Evolutionary conservation across 202 grass and related monocot species (phyloP).

Genomic region (Hordeum pubiflorum): DNA sequence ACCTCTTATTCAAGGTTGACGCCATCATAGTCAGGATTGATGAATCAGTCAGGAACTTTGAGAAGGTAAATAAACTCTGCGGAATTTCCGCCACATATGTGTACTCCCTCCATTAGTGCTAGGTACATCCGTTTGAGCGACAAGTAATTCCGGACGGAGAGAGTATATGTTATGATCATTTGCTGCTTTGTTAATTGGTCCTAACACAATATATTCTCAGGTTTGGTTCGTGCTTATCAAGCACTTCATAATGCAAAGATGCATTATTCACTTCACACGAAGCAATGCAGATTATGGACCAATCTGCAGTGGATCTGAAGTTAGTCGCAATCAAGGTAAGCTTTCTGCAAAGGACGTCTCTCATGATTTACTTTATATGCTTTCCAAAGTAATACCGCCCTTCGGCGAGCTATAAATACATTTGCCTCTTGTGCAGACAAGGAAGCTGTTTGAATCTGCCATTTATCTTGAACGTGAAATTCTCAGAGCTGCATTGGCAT

Average conservation of each 20-base stretch:
- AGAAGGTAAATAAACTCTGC: slow-evolving; percentile 56
- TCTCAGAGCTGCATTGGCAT: slow-evolving; percentile 64
- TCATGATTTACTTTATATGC: background rate
- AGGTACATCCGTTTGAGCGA: too few relatives aligned
- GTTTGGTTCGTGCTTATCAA: slow-evolving; percentile 65
- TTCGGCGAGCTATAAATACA: background rate
- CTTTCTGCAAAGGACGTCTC: background rate
- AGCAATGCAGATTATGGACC: slow-evolving; percentile 76
- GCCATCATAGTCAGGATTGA: slow-evolving; percentile 63
- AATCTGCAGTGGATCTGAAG: slow-evolving; percentile 76
- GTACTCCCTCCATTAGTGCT: too few relatives aligned
- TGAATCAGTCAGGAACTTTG: slow-evolving; percentile 76
- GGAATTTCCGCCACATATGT: background rate
- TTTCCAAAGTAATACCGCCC: background rate
- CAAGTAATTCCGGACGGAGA: background rate
- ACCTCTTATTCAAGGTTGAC: slow-evolving; percentile 63
- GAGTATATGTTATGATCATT: background rate
- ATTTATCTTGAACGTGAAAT: slow-evolving; percentile 76
- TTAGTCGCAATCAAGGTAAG: slow-evolving; percentile 55
- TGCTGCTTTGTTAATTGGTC: background rate
- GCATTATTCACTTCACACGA: slow-evolving; percentile 71
- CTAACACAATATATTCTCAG: slow-evolving; percentile 36
- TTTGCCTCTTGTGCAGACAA: slow-evolving; percentile 42
- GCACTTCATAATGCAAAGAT: slow-evolving; percentile 74
- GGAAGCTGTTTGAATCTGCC: slow-evolving; percentile 81